Conservation (phyloP, 805 yeast genomes). For the Maudiozyma saulgeensis region DNA sequence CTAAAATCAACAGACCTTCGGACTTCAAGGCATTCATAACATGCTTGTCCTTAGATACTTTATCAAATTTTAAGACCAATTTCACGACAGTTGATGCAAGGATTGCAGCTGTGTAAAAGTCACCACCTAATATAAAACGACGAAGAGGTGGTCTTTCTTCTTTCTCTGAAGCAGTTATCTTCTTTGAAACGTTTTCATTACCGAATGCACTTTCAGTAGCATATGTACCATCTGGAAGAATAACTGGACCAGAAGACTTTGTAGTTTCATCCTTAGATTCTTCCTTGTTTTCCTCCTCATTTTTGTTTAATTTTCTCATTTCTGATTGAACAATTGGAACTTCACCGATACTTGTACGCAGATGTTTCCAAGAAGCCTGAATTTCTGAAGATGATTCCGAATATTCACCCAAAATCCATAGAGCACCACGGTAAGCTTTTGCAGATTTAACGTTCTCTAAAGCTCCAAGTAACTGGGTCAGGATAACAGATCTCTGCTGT, state of each 20-base stretch:
- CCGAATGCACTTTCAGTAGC: slow-evolving; percentile 86
- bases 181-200: slow-evolving; percentile 80
- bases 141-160: slow-evolving; percentile 67
- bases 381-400: slow-evolving; percentile 60
- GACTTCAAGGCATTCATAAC: slow-evolving; percentile 79
- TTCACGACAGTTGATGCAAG: slow-evolving; percentile 82
- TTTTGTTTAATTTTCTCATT: slow-evolving; percentile 34
- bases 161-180: slow-evolving; percentile 45
- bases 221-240: slow-evolving; percentile 97
- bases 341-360: slow-evolving; percentile 79
- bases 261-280: slow-evolving; percentile 22
- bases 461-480: slow-evolving; percentile 51
- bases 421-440: slow-evolving; percentile 83
- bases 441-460: slow-evolving; percentile 70
- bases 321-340: slow-evolving; percentile 81
- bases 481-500: slow-evolving; percentile 54
- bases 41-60: slow-evolving; percentile 43
- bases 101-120: slow-evolving; percentile 83
- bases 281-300: slow-evolving; percentile 30
- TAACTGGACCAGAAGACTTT: slow-evolving; percentile 56
- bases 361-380: slow-evolving; percentile 76
- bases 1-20: slow-evolving; percentile 87
- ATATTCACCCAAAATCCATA: slow-evolving; percentile 96
- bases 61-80: slow-evolving; percentile 66
- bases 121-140: slow-evolving; percentile 73